Evolutionary conservation across 768 basidiomycete species (phyloP), one percentile per base, ranked within the genome.

Genomic region (Kwoniella heveanensis): DNA sequence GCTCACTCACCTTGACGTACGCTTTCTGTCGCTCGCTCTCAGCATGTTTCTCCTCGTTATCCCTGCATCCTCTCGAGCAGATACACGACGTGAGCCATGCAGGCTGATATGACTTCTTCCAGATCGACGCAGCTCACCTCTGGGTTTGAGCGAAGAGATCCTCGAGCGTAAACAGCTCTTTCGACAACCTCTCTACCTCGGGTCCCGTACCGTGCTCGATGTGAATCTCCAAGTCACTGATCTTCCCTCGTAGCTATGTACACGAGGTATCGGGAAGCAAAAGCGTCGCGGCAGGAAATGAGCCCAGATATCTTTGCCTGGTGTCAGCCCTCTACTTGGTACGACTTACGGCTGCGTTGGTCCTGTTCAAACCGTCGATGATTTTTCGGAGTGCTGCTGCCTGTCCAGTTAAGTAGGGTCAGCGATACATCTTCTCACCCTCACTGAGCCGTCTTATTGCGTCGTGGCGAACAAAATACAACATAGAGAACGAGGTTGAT

Each of bases 1-100:
- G 46, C 27, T 49, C 10, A 49, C 59, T 21, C 32, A 66, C 70
- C 50, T 66, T 71, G 53, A 60, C 59, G 32, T 71, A 71, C 2
- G n/a, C 44, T 51, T 64, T 68, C 49, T 64, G 57, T 30, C 55
- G 27, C 48, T 71, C 70, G 6, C 49, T 37, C 25, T 50, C 36
- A 6, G 52, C 48, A 30, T 68, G 65, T 27, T 71, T 68, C n/a
- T 62, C 29, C 44, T 68, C 66, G 50, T 71, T 71, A 30, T 66
- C 70, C 30, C 70, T 71, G 30, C 13, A 26, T 17, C 19, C 37
- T 32, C 32, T n/a, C n/a, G n/a, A 32, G 5, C 32, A 32, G 5
- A 32, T 32, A 32, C n/a, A n/a, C n/a, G n/a, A n/a, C n/a, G n/a
- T n/a, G n/a, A n/a, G 32, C 32, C 5, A 32, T 32, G 32, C 32